Evolutionary conservation across 140 eudicot species (phyloP).

Genomic region (Oenanthe javanica): DNA sequence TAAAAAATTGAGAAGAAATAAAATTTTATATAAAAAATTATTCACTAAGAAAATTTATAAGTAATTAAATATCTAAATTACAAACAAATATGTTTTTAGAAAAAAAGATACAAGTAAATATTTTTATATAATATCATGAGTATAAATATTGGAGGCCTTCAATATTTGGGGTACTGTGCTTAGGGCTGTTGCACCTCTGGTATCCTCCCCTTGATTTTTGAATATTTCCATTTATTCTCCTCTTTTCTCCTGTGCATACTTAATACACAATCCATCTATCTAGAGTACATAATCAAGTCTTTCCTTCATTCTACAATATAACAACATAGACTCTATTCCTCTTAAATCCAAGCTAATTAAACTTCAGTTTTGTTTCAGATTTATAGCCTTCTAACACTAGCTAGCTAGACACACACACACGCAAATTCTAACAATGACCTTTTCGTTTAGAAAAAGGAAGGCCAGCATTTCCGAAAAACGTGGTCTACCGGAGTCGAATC

Average conservation of each 20-base stretch:
- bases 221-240: slow-evolving; percentile 14
- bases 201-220: slow-evolving; percentile 19
- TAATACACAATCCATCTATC: no score
- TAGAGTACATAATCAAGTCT: background rate
- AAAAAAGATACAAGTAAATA: no score
- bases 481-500: slow-evolving; percentile 20
- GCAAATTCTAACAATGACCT: slow-evolving; percentile 31
- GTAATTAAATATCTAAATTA: no score
- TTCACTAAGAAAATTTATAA: no score
- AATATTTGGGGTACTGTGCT: no score
- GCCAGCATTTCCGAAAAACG: slow-evolving; percentile 29
- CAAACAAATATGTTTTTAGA: no score
- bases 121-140: no score
- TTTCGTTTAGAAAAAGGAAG: slow-evolving; percentile 49
- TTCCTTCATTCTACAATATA: background rate
- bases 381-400: no score
- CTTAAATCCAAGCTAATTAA: background rate
- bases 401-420: background rate
- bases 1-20: no score
- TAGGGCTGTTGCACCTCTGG: no score
- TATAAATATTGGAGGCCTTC: no score
- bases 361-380: background rate
- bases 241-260: background rate
- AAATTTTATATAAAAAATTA: no score
- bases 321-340: background rate